Base-by-base conservation (phyloP, 805 yeast species). In the Suhomyces vadensis region DNA sequence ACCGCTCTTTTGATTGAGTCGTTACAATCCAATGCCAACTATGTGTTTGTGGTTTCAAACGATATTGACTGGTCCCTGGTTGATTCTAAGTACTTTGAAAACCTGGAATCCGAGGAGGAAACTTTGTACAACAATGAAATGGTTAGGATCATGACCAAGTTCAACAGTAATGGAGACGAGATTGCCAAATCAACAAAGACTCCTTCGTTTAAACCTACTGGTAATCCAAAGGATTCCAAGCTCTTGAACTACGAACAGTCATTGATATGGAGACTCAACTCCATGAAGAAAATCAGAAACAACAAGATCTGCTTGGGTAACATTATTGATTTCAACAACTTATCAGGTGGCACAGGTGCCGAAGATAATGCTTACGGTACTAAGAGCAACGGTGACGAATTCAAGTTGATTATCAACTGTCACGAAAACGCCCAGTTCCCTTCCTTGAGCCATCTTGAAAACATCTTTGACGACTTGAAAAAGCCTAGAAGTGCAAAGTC, bases 231-330 rank as follows among this genome's bases (percentile, higher is more conserved):
- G 16, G 35, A 27, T 4, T 52, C 60, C 31, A 54, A 57, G 35
- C 48, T 64, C 22, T 50, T 61, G 20, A 51, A 53, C 31, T 53
- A 61, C 55, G 74, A 69, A 49, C 73, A 69, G 42, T 61, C 64
- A 31, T 52, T 67, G 25, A 55, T 66, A 25, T 64, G 70, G 69
- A 60, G 52, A 43, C 49, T 59, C 35, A 63, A 67, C 45, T 57
- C 63, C 17, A 52, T 57, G 57, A 59, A 55, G 41, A 55, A 63
- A 61, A 43, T 60, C 6, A 56, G 60, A 29, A 44, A 49, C n/a
- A 50, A 52, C 21, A 54, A 55, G 31, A 46, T 66, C 20, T 65
- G 64, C 42, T 42, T 67, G 25, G 73, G 73, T 7, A 67, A 61
- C 37, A 49, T 61, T 11, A 52, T 56, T 31, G 69, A 65, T 44